These are phyloP conservation scores for Aspergillus panamensis DNA, from an alignment of 495 filamentous ascomycete genomes.

Conservation along the genomic window DNA sequence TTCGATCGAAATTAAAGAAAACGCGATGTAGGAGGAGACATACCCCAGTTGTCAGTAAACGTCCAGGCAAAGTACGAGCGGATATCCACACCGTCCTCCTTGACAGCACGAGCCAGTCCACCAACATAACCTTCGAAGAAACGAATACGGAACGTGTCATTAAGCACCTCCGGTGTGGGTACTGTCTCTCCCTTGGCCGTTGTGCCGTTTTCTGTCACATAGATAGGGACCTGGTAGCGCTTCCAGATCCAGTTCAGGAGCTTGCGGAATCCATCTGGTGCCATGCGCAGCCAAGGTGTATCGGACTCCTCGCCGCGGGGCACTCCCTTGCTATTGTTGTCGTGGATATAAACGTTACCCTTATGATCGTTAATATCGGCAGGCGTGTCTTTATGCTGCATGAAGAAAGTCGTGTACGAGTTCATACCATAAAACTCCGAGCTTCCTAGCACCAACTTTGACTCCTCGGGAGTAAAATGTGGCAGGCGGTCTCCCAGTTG, in stretches of 20 bases:
- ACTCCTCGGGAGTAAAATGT: slow-evolving; percentile 40
- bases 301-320: slow-evolving; percentile 47
- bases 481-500: slow-evolving; percentile 49
- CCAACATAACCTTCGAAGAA: slow-evolving; percentile 48
- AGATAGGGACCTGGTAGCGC: slow-evolving; percentile 45
- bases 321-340: slow-evolving; percentile 44
- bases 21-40: slow-evolving; percentile 4
- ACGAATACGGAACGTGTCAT: slow-evolving; percentile 43
- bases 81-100: slow-evolving; percentile 44
- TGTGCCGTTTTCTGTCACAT: slow-evolving; percentile 51
- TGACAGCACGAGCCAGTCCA: slow-evolving; percentile 40
- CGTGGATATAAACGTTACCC: slow-evolving; percentile 42
- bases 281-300: slow-evolving; percentile 42
- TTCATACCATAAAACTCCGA: slow-evolving; percentile 54
- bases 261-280: slow-evolving; percentile 43
- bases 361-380: slow-evolving; percentile 44
- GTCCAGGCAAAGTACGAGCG: slow-evolving; percentile 50
- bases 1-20: neutral
- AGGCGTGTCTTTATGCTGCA: slow-evolving; percentile 36
- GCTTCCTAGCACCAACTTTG: slow-evolving; percentile 40
- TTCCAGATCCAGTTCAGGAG: slow-evolving; percentile 42
- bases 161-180: slow-evolving; percentile 34
- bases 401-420: slow-evolving; percentile 47
- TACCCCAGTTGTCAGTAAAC: slow-evolving; percentile 45
- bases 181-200: slow-evolving; percentile 44